Conservation (phyloP, 1,139 yeast species). For the Saccharomyces hybrid region DNA sequence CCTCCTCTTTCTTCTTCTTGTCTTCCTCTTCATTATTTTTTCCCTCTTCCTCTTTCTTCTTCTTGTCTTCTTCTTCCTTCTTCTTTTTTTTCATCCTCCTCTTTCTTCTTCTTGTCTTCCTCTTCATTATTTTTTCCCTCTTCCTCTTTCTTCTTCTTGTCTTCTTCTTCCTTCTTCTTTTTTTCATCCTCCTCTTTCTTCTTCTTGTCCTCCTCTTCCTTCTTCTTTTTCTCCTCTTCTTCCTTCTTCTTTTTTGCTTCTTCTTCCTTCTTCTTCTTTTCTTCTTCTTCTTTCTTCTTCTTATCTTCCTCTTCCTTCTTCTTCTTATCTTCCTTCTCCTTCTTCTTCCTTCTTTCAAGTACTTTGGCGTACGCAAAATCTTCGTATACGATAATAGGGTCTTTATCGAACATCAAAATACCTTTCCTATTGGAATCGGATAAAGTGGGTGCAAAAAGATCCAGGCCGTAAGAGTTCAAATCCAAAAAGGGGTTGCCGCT, state of each 20-base stretch:
- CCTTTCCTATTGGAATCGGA: slow-evolving; percentile 6
- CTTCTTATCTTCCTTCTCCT: neutral
- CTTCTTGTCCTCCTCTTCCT: neutral
- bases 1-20: neutral
- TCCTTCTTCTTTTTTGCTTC: neutral
- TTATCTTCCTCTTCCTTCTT: neutral
- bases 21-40: neutral
- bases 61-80: neutral
- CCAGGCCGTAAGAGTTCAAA: neutral
- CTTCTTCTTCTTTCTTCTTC: neutral
- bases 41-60: neutral
- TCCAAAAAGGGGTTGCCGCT: neutral
- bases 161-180: neutral
- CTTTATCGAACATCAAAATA: neutral
- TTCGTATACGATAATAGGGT: neutral
- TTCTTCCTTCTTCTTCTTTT: neutral
- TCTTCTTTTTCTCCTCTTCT: neutral
- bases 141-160: too few relatives aligned
- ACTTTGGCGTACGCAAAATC: neutral
- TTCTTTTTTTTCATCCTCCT: neutral
- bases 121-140: too few relatives aligned
- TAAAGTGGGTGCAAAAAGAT: neutral
- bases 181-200: neutral
- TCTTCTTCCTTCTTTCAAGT: neutral
- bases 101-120: too few relatives aligned